Conservation (phyloP, 2,329 filamentous ascomycete species). For the Ceratocystis alfenasii region DNA sequence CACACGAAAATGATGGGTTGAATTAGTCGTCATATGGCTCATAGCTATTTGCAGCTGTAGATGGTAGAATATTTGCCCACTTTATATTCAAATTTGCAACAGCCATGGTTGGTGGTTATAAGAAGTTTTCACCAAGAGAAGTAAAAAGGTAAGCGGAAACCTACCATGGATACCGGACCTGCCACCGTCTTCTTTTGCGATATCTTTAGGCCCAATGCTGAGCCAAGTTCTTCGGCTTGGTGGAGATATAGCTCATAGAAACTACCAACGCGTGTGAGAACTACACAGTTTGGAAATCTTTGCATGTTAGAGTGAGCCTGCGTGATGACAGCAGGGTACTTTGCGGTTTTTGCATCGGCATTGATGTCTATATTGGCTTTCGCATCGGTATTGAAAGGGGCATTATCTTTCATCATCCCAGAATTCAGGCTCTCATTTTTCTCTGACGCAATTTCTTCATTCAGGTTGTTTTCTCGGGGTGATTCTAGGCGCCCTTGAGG, state of each 20-base stretch:
- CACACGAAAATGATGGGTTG: not conserved
- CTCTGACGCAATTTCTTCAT: not conserved
- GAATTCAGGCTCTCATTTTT: not conserved
- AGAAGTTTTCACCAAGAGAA: constrained; percentile 21
- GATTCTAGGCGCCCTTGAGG: constrained; percentile 41
- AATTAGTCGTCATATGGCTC: not conserved
- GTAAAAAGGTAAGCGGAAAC: constrained; percentile 23
- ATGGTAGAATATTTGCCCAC: not conserved
- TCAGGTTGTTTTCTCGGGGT: constrained; percentile 3
- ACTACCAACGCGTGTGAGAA: constrained; percentile 82
- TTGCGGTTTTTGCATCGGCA: constrained; percentile 31
- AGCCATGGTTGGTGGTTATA: not conserved
- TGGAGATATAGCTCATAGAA: constrained; percentile 99
- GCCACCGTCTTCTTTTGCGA: constrained; percentile 67
- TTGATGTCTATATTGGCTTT: not conserved
- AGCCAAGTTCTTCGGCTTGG: constrained; percentile 80
- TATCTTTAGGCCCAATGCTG: constrained; percentile 77
- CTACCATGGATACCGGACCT: constrained; percentile 74
- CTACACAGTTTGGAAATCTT: constrained; percentile 78
- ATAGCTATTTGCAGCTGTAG: not conserved
- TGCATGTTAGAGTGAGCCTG: constrained; percentile 83
- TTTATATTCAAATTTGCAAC: not conserved
- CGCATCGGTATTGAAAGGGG: not conserved
- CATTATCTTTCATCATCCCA: not conserved
- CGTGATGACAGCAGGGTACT: constrained; percentile 77